Percentiles rank a stretch among this genome's conserved stretches.
phyloP scores from a whole-genome alignment of 139 green algal genomes.

The Zygnema circumcarinatum region DNA sequence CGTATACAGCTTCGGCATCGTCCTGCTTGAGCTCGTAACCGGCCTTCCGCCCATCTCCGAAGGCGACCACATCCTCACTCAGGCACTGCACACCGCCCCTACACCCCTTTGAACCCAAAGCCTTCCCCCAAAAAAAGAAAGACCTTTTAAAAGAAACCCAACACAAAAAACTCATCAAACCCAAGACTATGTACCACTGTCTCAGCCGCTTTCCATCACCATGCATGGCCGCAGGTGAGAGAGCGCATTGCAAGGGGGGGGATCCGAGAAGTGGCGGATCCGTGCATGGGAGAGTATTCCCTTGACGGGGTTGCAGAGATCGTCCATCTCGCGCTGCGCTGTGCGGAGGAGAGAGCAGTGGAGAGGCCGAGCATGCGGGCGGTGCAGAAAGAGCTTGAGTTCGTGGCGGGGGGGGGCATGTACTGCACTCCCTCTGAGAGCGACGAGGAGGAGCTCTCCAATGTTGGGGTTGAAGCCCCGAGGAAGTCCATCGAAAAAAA shows the following conservation, averaged over 20 bases:
- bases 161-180: slow-evolving; percentile 5
- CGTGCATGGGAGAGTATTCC: slow-evolving; percentile 1
- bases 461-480: not conserved
- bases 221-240: slow-evolving; percentile 4
- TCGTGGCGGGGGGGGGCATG: not conserved
- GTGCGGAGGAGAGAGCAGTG: not conserved
- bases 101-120: not conserved
- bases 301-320: not conserved
- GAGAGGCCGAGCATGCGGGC: slow-evolving; percentile 3
- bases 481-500: not conserved
- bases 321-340: not conserved
- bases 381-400: slow-evolving; percentile 21
- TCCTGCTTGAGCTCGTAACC: slow-evolving; percentile 69
- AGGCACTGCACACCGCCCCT: not conserved
- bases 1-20: slow-evolving; percentile 65
- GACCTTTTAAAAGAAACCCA: too few relatives aligned
- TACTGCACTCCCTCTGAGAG: not conserved
- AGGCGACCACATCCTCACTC: not conserved
- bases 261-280: not conserved
- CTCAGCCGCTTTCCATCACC: too few relatives aligned
- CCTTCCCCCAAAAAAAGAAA: not conserved
- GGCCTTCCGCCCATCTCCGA: slow-evolving; percentile 28
- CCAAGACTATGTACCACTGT: not conserved
- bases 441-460: not conserved
- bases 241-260: not conserved